Conservation (phyloP, 176 grass and related monocot genomes). For the Tillandsia leiboldiana region DNA sequence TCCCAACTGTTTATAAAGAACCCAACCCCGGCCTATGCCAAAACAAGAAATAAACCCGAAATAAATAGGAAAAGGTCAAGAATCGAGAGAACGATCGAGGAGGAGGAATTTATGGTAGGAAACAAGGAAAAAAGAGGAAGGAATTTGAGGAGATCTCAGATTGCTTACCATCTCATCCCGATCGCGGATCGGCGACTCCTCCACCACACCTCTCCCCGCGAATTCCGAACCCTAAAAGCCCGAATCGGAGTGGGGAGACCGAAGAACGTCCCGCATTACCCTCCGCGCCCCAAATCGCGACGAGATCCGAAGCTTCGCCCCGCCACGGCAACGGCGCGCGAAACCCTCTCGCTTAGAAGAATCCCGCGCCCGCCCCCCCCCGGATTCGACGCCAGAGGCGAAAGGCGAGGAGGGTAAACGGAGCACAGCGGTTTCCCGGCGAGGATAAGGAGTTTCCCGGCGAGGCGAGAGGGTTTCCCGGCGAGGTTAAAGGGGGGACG, state of each 20-base stretch:
- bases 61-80: too few relatives aligned
- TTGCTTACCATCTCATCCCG: constrained; percentile 1
- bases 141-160: not conserved
- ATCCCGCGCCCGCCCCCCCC: not conserved
- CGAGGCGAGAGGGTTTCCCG: not conserved
- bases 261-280: constrained; percentile 16
- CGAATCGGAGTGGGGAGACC: not conserved
- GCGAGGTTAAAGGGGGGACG: constrained; percentile 15
- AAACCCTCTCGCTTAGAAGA: not conserved
- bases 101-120: too few relatives aligned
- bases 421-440: not conserved
- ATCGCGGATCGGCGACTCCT: too few relatives aligned
- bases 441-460: not conserved
- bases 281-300: not conserved
- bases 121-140: too few relatives aligned
- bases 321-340: not conserved
- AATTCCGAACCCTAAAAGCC: not conserved
- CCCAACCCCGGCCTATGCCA: too few relatives aligned
- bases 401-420: constrained; percentile 6
- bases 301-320: not conserved
- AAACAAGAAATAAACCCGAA: too few relatives aligned
- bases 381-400: not conserved
- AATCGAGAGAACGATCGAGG: too few relatives aligned
- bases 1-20: too few relatives aligned
- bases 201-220: not conserved